These are phyloP conservation scores for Erodium moschatum DNA, from an alignment of 441 rosid genomes.

Conservation along the genomic window DNA sequence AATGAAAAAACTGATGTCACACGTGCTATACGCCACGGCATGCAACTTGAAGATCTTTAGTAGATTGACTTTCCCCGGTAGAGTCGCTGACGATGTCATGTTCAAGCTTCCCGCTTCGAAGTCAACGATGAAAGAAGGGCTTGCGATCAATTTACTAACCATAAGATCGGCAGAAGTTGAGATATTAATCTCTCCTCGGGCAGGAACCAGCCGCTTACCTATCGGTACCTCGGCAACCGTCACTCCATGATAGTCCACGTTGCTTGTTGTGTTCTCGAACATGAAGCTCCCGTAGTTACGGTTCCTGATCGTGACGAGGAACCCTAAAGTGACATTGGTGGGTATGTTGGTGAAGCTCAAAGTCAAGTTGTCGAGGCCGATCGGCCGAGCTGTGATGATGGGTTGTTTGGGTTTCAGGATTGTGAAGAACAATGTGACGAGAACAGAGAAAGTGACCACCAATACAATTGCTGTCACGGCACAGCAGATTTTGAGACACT, in stretches of 20 bases:
- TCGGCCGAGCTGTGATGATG: conserved; percentile 2
- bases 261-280: conserved; percentile 8
- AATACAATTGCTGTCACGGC: neutral
- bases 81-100: neutral
- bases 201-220: neutral
- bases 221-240: conserved; percentile 3
- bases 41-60: neutral
- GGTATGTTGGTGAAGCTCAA: neutral
- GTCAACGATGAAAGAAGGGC: neutral
- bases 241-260: conserved; percentile 2
- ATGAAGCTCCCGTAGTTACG: conserved; percentile 14
- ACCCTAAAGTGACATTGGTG: conserved; percentile 11
- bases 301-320: conserved; percentile 6
- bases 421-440: conserved; percentile 1
- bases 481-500: neutral
- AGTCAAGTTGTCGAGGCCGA: neutral
- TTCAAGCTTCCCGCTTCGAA: neutral
- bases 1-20: conserved; percentile 5
- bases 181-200: neutral
- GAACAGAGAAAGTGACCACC: neutral
- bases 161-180: neutral
- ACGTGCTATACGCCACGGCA: conserved; percentile 1
- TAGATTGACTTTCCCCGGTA: conserved; percentile 9
- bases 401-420: conserved; percentile 15
- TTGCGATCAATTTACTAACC: neutral